phyloP scores from a whole-genome alignment of 805 yeast genomes.

The Groenewaldozyma tartarivorans region DNA sequence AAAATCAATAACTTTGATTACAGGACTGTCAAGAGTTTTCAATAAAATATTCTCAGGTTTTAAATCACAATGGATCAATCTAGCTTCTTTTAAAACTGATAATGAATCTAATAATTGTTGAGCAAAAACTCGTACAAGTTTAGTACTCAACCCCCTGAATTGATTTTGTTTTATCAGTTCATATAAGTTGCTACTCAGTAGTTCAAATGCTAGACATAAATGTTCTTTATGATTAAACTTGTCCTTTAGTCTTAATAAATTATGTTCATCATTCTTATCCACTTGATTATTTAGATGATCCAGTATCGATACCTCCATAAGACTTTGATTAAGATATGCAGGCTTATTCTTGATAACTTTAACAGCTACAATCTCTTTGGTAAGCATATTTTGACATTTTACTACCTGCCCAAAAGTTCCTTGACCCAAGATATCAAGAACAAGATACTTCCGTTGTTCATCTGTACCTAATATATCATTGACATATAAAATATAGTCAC shows the following conservation, averaged over 20 bases:
- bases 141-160: conserved; percentile 79
- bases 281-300: conserved; percentile 69
- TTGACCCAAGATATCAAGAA: conserved; percentile 83
- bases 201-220: conserved; percentile 84
- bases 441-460: conserved; percentile 79
- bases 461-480: conserved; percentile 86
- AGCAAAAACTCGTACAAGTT: conserved; percentile 67
- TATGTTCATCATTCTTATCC: conserved; percentile 63
- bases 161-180: conserved; percentile 89
- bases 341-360: conserved; percentile 90
- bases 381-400: conserved; percentile 71
- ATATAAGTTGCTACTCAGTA: conserved; percentile 77
- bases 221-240: conserved; percentile 89
- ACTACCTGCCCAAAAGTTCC: conserved; percentile 99
- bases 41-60: conserved; percentile 92
- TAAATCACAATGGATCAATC: conserved; percentile 89
- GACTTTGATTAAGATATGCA: conserved; percentile 82
- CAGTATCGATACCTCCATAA: conserved; percentile 79
- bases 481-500: conserved; percentile 87
- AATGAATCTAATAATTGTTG: conserved; percentile 75
- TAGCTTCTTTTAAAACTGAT: conserved; percentile 68
- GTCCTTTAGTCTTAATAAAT: conserved; percentile 71
- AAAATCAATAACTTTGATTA: conserved; percentile 87
- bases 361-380: conserved; percentile 86
- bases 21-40: conserved; percentile 71